These are phyloP conservation scores for Eruca vesicaria DNA, from an alignment of 441 rosid species.

Conservation along the genomic window DNA sequence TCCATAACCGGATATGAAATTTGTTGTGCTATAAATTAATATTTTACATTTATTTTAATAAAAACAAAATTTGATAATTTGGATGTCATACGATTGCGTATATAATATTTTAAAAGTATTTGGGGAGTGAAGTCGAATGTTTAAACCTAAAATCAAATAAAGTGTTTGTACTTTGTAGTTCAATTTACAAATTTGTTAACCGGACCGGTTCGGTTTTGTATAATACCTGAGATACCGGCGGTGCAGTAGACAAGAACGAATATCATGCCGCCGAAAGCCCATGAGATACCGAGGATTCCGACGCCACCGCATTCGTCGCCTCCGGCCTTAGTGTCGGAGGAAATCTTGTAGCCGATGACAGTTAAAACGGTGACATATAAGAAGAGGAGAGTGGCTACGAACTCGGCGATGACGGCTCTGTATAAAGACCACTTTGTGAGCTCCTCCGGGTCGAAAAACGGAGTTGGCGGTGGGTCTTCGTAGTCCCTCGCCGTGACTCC, in stretches of 20 bases:
- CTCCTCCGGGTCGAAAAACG: conserved; percentile 51
- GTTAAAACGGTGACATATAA: conserved; percentile 38
- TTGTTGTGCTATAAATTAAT: no score
- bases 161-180: no score
- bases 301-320: conserved; percentile 47
- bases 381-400: conserved; percentile 43
- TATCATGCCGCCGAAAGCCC: conserved; percentile 79
- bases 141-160: no score
- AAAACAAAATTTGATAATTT: no score
- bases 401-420: conserved; percentile 45
- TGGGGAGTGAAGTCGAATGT: no score
- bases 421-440: conserved; percentile 44
- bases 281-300: conserved; percentile 59
- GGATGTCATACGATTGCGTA: no score
- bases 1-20: no score
- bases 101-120: no score
- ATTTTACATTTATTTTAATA: no score
- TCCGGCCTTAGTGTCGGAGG: conserved; percentile 23
- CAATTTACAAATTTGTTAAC: no score
- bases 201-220: no score
- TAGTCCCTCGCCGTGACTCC: conserved; percentile 44
- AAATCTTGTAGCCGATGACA: conserved; percentile 52
- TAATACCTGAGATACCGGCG: conserved; percentile 61
- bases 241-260: conserved; percentile 76
- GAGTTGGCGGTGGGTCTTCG: conserved; percentile 55